These are phyloP conservation scores for Balansia obtecta DNA, from an alignment of 2,329 filamentous ascomycete genomes.

Conservation along the genomic window DNA sequence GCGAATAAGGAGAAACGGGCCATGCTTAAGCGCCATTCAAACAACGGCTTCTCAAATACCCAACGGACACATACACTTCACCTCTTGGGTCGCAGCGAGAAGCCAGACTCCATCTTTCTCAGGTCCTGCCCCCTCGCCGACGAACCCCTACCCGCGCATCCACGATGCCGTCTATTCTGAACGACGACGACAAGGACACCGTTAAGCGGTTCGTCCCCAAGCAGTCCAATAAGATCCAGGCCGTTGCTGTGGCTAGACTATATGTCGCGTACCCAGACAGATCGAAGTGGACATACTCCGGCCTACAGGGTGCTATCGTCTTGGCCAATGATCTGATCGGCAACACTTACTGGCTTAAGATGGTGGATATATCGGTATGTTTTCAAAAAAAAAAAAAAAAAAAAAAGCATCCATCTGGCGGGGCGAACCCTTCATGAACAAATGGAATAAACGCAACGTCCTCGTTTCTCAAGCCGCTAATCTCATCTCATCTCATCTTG, in stretches of 20 bases:
- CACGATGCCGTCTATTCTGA: slow-evolving; percentile 56
- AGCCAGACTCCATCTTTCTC: neutral
- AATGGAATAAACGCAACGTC: neutral
- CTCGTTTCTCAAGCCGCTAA: neutral
- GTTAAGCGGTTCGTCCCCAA: slow-evolving; percentile 93
- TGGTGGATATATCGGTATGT: slow-evolving; percentile 85
- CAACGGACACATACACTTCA: neutral
- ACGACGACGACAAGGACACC: slow-evolving; percentile 88
- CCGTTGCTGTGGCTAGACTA: slow-evolving; percentile 82
- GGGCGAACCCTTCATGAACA: neutral
- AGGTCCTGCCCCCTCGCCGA: neutral
- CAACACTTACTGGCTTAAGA: slow-evolving; percentile 92
- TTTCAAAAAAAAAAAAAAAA: too few species aligned
- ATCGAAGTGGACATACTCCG: slow-evolving; percentile 85
- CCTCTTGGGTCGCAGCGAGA: neutral
- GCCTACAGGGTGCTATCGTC: slow-evolving; percentile 81
- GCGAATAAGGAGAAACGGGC: neutral
- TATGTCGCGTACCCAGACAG: slow-evolving; percentile 85
- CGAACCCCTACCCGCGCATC: slow-evolving; percentile 9
- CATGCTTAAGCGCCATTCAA: neutral
- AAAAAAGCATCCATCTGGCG: too few species aligned
- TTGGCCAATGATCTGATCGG: slow-evolving; percentile 90
- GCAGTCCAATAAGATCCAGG: slow-evolving; percentile 92
- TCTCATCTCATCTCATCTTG: neutral
- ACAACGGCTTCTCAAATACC: neutral